Evolutionary conservation across 306 rosid genomes (phyloP).

Genomic region (Begonia masoniana): DNA sequence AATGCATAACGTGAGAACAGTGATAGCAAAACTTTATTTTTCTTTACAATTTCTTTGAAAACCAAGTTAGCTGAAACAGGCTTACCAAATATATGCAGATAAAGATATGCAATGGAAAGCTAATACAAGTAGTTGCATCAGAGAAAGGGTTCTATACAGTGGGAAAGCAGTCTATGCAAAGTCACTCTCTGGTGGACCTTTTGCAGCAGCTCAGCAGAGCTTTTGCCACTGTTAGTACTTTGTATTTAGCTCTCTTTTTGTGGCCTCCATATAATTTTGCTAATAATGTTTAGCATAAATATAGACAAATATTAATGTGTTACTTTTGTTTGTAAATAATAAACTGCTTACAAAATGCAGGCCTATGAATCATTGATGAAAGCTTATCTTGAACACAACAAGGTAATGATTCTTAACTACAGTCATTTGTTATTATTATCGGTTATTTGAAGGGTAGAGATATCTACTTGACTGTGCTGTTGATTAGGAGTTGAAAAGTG

Average conservation of each 20-base stretch:
- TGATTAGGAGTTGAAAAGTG: not conserved
- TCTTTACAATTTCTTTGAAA: too few relatives aligned
- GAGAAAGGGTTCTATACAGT: slow-evolving; percentile 71
- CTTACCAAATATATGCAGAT: slow-evolving; percentile 33
- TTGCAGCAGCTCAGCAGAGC: slow-evolving; percentile 87
- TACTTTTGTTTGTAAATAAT: slow-evolving; percentile 8
- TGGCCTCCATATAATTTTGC: not conserved
- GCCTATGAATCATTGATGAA: slow-evolving; percentile 74
- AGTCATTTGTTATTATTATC: too few relatives aligned
- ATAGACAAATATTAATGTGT: not conserved
- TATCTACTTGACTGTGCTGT: not conserved
- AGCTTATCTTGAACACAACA: slow-evolving; percentile 77
- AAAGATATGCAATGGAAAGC: slow-evolving; percentile 83
- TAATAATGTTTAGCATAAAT: not conserved
- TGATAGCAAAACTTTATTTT: too few relatives aligned
- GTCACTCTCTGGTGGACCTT: slow-evolving; percentile 86
- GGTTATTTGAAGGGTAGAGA: not conserved
- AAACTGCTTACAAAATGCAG: slow-evolving; percentile 28
- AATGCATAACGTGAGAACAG: too few relatives aligned
- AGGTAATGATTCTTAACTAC: slow-evolving; percentile 28
- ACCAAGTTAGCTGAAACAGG: too few relatives aligned
- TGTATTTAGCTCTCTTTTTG: not conserved
- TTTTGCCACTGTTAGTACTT: slow-evolving; percentile 59
- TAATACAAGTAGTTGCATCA: slow-evolving; percentile 67
- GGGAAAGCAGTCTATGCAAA: slow-evolving; percentile 55